phyloP scores from a whole-genome alignment of 805 yeast species.

The Aciculoconidium aculeatum region DNA sequence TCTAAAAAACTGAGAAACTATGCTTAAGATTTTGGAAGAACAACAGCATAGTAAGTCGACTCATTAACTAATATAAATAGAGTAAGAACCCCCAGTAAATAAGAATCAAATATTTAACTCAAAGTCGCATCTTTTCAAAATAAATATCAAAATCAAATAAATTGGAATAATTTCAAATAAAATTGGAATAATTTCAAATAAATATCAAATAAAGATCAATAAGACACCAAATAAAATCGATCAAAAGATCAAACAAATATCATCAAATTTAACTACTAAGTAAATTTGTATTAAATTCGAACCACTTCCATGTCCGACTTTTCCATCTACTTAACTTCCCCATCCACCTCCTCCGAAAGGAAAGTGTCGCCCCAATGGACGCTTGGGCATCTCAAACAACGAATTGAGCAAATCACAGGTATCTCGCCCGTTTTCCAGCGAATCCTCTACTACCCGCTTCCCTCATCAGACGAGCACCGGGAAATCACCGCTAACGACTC shows the following conservation, averaged over 20 bases:
- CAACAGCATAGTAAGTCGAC: too few relatives aligned
- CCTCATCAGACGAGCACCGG: conserved; percentile 30
- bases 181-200: background rate
- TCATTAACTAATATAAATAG: too few relatives aligned
- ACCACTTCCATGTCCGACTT: conserved; percentile 32
- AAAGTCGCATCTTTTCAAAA: background rate
- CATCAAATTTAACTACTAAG: background rate
- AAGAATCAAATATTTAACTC: too few relatives aligned
- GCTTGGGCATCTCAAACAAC: conserved; percentile 43
- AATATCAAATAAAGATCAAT: background rate
- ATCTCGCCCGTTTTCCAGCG: conserved; percentile 54
- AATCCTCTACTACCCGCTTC: conserved; percentile 39
- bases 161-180: background rate
- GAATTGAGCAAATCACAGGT: conserved; percentile 70
- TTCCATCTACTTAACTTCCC: conserved; percentile 55
- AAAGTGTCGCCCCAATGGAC: conserved; percentile 61
- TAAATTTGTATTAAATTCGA: too few relatives aligned
- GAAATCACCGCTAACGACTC: conserved; percentile 17
- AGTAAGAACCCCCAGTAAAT: too few relatives aligned
- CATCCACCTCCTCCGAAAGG: conserved; percentile 63
- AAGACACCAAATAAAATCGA: background rate
- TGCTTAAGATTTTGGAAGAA: too few relatives aligned
- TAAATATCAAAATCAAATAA: background rate
- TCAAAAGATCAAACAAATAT: background rate
- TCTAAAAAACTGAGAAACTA: too few relatives aligned